Conservation (phyloP, 2,329 filamentous ascomycete genomes). For the Paraphaeosphaeria minitans region DNA sequence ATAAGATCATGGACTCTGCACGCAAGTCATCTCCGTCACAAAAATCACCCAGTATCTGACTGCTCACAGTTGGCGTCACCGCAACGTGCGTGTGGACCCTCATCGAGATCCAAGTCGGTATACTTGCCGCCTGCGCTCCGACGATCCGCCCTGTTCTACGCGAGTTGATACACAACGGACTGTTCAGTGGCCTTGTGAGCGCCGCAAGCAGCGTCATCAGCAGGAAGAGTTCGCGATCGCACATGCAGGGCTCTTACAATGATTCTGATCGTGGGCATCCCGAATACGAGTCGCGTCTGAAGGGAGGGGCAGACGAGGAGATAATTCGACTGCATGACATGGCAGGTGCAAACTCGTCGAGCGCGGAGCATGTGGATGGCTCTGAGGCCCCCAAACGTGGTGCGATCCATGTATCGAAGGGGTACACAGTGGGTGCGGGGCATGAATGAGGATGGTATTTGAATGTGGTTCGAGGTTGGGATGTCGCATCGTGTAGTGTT, state of each 20-base stretch:
- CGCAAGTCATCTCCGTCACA: background rate
- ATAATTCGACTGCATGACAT: conserved; percentile 6
- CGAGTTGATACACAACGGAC: background rate
- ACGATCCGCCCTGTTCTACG: conserved; percentile 13
- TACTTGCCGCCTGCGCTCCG: conserved; percentile 13
- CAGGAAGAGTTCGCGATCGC: background rate
- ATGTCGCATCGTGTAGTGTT: background rate
- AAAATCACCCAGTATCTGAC: background rate
- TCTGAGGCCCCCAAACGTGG: background rate
- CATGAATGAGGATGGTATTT: background rate
- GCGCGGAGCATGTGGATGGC: background rate
- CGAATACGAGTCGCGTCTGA: background rate
- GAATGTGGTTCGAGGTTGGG: background rate
- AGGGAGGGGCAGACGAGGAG: background rate
- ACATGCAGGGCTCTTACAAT: background rate
- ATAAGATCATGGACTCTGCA: conserved; percentile 9
- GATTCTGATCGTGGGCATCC: background rate
- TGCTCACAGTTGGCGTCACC: background rate
- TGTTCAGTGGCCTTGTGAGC: background rate
- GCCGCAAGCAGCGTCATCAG: background rate
- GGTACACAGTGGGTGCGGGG: background rate
- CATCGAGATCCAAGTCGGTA: conserved; percentile 15
- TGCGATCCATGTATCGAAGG: conserved; percentile 1
- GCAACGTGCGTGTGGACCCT: conserved; percentile 12
- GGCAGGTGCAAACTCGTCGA: background rate